phyloP scores from a whole-genome alignment of 306 rosid genomes.

The Alnus rubra region DNA sequence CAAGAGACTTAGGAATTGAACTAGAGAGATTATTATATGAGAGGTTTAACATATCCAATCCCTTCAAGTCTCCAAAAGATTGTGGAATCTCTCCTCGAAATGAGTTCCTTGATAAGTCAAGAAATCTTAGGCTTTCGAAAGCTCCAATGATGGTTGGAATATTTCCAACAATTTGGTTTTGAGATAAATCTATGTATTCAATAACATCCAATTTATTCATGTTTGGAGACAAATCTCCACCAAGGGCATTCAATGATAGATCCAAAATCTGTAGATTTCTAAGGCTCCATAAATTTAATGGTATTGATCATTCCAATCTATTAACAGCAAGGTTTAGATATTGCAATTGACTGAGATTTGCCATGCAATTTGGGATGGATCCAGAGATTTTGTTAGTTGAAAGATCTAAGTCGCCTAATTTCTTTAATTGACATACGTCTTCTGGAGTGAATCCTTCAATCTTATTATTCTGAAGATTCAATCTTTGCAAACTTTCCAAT shows the following conservation, averaged over 20 bases:
- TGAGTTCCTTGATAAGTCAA: neutral
- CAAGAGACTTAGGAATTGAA: neutral
- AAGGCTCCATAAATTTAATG: neutral
- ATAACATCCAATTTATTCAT: neutral
- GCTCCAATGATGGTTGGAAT: neutral
- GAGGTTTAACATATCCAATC: neutral
- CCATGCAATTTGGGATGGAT: neutral
- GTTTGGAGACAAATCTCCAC: neutral
- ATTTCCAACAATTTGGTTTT: neutral
- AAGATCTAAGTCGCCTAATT: neutral
- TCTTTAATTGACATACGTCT: neutral
- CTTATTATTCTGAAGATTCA: fast-evolving
- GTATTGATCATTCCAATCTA: neutral
- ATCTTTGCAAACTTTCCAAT: neutral
- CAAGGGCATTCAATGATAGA: neutral
- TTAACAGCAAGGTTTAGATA: neutral
- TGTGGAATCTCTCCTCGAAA: neutral
- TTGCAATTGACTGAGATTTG: neutral
- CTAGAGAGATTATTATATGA: neutral
- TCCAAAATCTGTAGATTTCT: neutral
- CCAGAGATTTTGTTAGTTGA: neutral
- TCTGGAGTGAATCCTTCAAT: neutral
- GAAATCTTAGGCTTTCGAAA: neutral
- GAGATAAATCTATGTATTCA: neutral
- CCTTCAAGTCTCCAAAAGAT: neutral